phyloP scores from a whole-genome alignment of 2,329 filamentous ascomycete genomes.

The Penicillium digitatum region DNA sequence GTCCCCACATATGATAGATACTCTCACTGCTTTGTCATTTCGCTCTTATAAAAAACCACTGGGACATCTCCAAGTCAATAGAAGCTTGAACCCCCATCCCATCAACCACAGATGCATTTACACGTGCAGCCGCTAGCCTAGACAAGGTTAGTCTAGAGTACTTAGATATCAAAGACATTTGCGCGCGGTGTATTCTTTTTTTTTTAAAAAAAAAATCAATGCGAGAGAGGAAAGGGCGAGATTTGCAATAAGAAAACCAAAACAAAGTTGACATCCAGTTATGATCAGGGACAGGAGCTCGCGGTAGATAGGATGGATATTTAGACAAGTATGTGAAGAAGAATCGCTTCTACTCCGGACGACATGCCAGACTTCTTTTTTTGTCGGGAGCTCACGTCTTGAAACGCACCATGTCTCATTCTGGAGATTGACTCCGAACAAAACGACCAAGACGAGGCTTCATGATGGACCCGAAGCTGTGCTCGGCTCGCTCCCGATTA shows the following conservation, averaged over 20 bases:
- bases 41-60: too few relatives aligned
- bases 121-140: background rate
- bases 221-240: background rate
- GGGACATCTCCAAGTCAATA: background rate
- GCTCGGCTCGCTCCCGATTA: background rate
- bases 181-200: too few relatives aligned
- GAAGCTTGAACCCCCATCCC: background rate
- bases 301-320: conserved; percentile 1
- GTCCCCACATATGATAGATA: background rate
- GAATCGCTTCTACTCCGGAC: conserved; percentile 8
- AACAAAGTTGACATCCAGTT: background rate
- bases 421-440: background rate
- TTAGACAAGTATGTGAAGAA: conserved; percentile 4
- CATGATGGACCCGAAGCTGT: background rate
- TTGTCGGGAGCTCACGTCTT: background rate
- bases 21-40: too few relatives aligned
- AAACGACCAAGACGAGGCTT: background rate
- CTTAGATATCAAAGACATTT: background rate
- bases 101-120: background rate
- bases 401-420: background rate
- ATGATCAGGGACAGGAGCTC: conserved; percentile 2
- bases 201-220: background rate
- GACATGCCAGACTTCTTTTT: background rate
- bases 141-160: background rate
- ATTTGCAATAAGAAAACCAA: background rate